A percentile compares a stretch with the other conserved stretches of the same genome.
Conservation (phyloP, 129 eudicot species). For the Chrysanthemum makinoi region DNA sequence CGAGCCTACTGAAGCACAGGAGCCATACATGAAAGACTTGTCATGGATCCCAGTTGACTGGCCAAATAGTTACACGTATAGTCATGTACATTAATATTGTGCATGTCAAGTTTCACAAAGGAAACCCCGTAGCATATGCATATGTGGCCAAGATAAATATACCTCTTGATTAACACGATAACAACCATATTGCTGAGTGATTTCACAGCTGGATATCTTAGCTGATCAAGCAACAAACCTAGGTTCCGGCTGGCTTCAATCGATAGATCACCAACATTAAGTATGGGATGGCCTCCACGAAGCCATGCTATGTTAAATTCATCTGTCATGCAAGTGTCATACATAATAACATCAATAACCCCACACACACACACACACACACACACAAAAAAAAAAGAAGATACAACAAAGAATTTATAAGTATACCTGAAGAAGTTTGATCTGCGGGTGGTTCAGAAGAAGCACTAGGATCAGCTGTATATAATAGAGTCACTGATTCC, state of each 20-base stretch:
- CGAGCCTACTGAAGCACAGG: no score
- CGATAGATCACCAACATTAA: constrained; percentile 84
- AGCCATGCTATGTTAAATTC: constrained; percentile 94
- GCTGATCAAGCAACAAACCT: constrained; percentile 86
- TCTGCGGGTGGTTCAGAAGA: constrained; percentile 72
- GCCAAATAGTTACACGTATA: not conserved
- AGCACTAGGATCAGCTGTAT: constrained; percentile 86
- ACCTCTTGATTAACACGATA: constrained; percentile 85
- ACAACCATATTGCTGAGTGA: constrained; percentile 74
- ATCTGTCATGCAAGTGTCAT: constrained; percentile 29
- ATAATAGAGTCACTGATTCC: constrained; percentile 71
- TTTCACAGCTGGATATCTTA: constrained; percentile 70
- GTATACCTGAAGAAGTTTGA: constrained; percentile 63
- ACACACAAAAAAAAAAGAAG: no score
- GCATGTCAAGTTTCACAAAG: not conserved
- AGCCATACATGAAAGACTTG: not conserved
- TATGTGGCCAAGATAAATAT: constrained; percentile 15
- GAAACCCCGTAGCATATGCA: constrained; percentile 3
- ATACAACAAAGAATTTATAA: not conserved
- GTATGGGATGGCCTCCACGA: constrained; percentile 95
- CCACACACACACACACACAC: constrained; percentile 12
- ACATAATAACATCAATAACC: constrained; percentile 11
- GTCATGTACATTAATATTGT: no score
- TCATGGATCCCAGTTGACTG: no score
- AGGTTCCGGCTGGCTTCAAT: constrained; percentile 81